A percentile compares a stretch with the other conserved stretches of the same genome.
Evolutionary conservation across 352 stramenopile species (phyloP).

Genomic region (Globisporangium acanthophoron): DNA sequence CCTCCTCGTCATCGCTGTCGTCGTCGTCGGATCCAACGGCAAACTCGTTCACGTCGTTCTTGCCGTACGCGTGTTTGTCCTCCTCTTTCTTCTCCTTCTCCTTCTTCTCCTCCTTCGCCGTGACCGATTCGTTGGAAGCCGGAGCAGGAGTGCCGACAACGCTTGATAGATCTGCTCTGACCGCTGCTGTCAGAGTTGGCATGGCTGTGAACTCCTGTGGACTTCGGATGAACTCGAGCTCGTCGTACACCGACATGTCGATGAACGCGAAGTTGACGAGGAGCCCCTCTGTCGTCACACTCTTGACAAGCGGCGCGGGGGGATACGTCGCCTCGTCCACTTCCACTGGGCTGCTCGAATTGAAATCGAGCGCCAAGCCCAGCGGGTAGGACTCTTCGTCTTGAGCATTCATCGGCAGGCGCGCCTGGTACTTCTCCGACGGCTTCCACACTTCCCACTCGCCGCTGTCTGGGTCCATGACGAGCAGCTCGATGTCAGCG

Average conservation of each 20-base stretch:
- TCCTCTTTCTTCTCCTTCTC: conserved; percentile 4
- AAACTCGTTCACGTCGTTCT: conserved; percentile 65
- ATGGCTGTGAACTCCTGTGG: conserved; percentile 16
- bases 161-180: neutral
- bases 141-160: neutral
- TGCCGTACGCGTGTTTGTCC: conserved; percentile 37
- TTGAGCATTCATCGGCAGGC: conserved; percentile 59
- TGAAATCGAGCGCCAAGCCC: conserved; percentile 53
- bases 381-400: conserved; percentile 69
- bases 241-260: conserved; percentile 47
- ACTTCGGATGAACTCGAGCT: conserved; percentile 37
- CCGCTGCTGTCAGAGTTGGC: neutral
- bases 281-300: conserved; percentile 52
- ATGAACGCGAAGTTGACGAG: conserved; percentile 68
- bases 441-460: conserved; percentile 76
- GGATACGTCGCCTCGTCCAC: conserved; percentile 47
- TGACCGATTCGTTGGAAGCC: neutral
- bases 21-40: conserved; percentile 31
- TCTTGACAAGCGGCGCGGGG: conserved; percentile 46
- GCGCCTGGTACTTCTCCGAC: conserved; percentile 67
- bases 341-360: conserved; percentile 34
- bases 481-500: conserved; percentile 72
- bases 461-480: conserved; percentile 46
- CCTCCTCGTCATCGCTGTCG: conserved; percentile 58
- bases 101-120: conserved; percentile 2